phyloP scores from a whole-genome alignment of 345 rosid species.

The Noccaea caerulescens region DNA sequence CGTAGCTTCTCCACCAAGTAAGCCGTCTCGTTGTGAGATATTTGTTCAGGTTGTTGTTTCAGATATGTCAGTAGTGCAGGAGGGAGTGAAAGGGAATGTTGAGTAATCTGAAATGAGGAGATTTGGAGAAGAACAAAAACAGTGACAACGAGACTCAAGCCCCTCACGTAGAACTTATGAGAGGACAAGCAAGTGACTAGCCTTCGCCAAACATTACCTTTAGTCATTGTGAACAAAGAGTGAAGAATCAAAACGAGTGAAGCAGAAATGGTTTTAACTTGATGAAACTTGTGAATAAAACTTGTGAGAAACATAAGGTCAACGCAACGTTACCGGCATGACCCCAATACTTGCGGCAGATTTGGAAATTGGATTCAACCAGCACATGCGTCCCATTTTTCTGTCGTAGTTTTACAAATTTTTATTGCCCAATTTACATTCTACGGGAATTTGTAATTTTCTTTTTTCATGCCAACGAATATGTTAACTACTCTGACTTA shows the following conservation, averaged over 20 bases:
- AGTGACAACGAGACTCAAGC: conserved; percentile 10
- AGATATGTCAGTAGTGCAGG: conserved; percentile 28
- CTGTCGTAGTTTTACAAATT: conserved; percentile 16
- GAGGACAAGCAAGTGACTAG: conserved; percentile 24
- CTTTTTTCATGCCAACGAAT: background rate
- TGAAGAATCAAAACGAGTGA: conserved; percentile 5
- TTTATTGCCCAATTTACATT: too few relatives aligned
- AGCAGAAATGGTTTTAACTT: background rate
- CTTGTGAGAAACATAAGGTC: conserved; percentile 14
- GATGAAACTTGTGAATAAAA: background rate
- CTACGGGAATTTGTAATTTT: too few relatives aligned
- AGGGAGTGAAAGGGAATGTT: conserved; percentile 28
- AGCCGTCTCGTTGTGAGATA: conserved; percentile 9
- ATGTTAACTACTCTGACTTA: conserved; percentile 2
- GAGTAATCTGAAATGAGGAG: conserved; percentile 31
- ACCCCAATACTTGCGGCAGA: background rate
- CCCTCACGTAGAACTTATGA: background rate
- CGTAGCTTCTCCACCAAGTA: conserved; percentile 49
- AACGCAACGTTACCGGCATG: conserved; percentile 16
- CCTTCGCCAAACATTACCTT: background rate
- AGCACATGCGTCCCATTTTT: conserved; percentile 30
- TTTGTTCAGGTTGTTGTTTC: background rate
- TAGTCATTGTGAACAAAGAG: background rate
- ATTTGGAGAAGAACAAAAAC: conserved; percentile 38
- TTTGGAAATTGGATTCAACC: conserved; percentile 20